Conservation (phyloP, 2,329 filamentous ascomycete species). For the Iodosphaeria phyllophila region DNA sequence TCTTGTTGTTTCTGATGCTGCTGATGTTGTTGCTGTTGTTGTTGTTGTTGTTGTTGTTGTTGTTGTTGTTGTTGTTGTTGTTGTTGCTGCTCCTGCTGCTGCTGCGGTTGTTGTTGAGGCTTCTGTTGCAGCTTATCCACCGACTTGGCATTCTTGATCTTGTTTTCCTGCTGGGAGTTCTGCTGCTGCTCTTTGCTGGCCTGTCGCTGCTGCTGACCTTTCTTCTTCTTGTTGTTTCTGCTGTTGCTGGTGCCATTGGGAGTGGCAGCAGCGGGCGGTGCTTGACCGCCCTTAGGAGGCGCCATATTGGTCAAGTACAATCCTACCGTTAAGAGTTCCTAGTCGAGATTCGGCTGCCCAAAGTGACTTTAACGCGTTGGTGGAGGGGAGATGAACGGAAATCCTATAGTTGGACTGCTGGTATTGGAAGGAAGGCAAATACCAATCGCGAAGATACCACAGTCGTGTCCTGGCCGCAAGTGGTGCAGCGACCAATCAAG, state of each 20-base stretch:
- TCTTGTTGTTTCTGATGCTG: background rate
- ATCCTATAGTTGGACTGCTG: no score
- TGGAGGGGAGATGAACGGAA: no score
- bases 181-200: slow-evolving; percentile 3
- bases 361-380: no score
- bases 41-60: slow-evolving; percentile 1
- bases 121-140: slow-evolving; percentile 1
- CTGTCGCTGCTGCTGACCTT: slow-evolving; percentile 6
- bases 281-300: slow-evolving; percentile 8
- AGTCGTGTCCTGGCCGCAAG: no score
- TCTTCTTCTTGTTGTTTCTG: background rate
- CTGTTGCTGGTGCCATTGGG: background rate
- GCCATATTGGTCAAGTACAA: slow-evolving; percentile 14
- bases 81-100: background rate
- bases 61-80: slow-evolving; percentile 1
- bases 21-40: background rate
- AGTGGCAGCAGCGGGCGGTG: slow-evolving; percentile 6
- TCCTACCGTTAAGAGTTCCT: no score
- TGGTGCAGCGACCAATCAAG: no score
- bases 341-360: no score
- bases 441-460: no score
- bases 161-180: no score
- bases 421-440: no score
- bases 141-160: no score
- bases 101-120: slow-evolving; percentile 1